Base-by-base conservation (phyloP, 208 protist genomes). In the Acanthamoeba culbertsoni region DNA sequence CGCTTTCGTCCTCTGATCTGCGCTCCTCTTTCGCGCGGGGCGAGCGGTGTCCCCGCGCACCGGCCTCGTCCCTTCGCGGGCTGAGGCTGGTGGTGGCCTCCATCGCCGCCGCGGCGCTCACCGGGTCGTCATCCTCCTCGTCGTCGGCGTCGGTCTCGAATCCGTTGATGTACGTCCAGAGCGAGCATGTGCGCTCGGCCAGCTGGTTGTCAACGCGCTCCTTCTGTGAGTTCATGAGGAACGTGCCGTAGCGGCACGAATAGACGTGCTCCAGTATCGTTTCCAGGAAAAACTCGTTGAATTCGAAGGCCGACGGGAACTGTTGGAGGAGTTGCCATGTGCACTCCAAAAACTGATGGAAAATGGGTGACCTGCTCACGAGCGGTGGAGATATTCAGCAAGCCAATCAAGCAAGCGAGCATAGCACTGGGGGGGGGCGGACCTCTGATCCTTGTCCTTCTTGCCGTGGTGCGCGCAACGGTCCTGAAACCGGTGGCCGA, bases 251-350 rank as follows among this genome's bases (percentile, higher is more conserved):
- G 48, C 97, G 73, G 93, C 97, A 98, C 20, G 94, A 94, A 93
- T 98, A 98, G 14, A 98, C 93, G 31, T 95, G 86, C 42, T 98
- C 97, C 4, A 97, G 94, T 26, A 99, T 94, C 35, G 96, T 95
- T 46, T 97, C 96, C 3, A 99, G 95, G 43, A 99, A 97, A 28
- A 86, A 77, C n/a, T 98, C 93, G 42, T 98, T 99, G 91, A 99
- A 99, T 95, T 99, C 98, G 95, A 99, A 99, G 23, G 96, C 94
- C 28, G 93, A 94, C 10, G 98, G 98, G 92, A 97, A 99, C 94
- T 99, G 98, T 6, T 93, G 94, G 40, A 97, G 55, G 5, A 99
- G 57, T 77, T 99, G 98, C 75, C 95, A 98, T 28, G 99, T 97
- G 62, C 96, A 97, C 73, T 99, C 98, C 68, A 99, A 93, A 92